These are phyloP conservation scores for Luffa acutangula DNA, from an alignment of 306 rosid species.

Conservation along the genomic window DNA sequence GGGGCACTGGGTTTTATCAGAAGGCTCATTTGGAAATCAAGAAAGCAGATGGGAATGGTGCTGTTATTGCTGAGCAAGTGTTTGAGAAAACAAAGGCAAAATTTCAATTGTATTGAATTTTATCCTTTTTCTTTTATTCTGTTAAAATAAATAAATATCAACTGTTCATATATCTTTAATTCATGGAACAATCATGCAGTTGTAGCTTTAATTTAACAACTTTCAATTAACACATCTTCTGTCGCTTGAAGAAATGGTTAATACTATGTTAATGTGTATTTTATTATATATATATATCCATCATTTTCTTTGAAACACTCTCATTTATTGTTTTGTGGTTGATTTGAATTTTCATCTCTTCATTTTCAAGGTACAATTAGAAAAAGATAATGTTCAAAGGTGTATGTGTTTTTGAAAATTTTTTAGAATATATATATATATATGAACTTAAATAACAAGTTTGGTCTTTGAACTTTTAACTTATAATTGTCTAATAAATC, in stretches of 20 bases:
- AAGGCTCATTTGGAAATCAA: slow-evolving; percentile 78
- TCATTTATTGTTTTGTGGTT: no score
- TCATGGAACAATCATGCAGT: not conserved
- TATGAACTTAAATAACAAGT: no score
- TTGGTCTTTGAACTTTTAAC: no score
- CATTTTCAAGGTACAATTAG: no score
- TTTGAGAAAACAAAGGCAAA: slow-evolving; percentile 75
- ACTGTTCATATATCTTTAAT: slow-evolving; percentile 3
- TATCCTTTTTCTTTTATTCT: not conserved
- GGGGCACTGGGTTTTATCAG: slow-evolving; percentile 66
- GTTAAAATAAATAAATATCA: not conserved
- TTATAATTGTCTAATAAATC: no score
- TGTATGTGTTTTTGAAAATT: no score
- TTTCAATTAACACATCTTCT: not conserved
- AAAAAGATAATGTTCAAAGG: no score
- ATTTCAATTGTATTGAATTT: slow-evolving; percentile 34
- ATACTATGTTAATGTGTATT: no score
- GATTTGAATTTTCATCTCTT: no score
- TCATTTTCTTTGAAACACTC: no score
- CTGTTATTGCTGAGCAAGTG: slow-evolving; percentile 72
- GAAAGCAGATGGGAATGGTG: slow-evolving; percentile 70
- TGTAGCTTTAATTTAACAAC: not conserved
- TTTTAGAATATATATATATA: no score
- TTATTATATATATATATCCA: not conserved
- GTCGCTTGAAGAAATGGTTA: not conserved